Percentiles rank a stretch among this genome's conserved stretches.
phyloP scores from a whole-genome alignment of 176 grass and related monocot species.

The Eragrostis nindensis region DNA sequence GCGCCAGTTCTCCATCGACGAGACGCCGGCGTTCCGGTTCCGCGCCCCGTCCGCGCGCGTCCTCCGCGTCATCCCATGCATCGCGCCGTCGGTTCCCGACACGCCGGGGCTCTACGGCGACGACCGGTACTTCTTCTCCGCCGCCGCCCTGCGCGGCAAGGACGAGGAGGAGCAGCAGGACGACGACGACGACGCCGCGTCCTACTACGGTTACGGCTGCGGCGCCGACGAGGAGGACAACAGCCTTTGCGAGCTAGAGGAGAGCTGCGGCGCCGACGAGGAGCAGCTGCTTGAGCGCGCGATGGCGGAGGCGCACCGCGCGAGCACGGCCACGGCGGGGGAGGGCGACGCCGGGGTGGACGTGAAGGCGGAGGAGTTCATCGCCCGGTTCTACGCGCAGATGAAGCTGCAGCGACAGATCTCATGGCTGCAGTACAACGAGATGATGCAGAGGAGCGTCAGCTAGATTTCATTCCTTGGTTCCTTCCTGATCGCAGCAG shows the following conservation, averaged over 20 bases:
- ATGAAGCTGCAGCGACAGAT: slow-evolving; percentile 79
- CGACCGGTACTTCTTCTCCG: slow-evolving; percentile 47
- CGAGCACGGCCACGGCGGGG: not conserved
- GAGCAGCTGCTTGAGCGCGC: slow-evolving; percentile 38
- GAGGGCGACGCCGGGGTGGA: slow-evolving; percentile 57
- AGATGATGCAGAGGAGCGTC: slow-evolving; percentile 74
- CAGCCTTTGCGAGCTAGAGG: slow-evolving; percentile 12
- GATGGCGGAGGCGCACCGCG: slow-evolving; percentile 39
- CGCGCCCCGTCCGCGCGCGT: slow-evolving; percentile 57
- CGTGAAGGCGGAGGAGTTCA: slow-evolving; percentile 83
- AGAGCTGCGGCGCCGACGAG: not conserved
- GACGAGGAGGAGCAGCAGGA: not conserved
- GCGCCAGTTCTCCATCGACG: slow-evolving; percentile 89
- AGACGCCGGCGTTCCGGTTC: slow-evolving; percentile 79
- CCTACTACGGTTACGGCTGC: slow-evolving; percentile 5
- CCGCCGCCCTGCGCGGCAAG: not conserved
- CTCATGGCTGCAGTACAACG: slow-evolving; percentile 66
- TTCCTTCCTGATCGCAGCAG: not conserved
- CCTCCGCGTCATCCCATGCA: slow-evolving; percentile 75
- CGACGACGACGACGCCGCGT: not conserved
- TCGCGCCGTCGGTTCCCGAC: slow-evolving; percentile 47
- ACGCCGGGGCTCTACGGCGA: slow-evolving; percentile 56
- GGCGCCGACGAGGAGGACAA: no score
- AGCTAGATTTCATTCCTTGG: slow-evolving; percentile 1
- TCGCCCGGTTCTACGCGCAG: slow-evolving; percentile 74